Conservation (phyloP, 2,329 filamentous ascomycete species). For the Endocalyx cinctus region DNA sequence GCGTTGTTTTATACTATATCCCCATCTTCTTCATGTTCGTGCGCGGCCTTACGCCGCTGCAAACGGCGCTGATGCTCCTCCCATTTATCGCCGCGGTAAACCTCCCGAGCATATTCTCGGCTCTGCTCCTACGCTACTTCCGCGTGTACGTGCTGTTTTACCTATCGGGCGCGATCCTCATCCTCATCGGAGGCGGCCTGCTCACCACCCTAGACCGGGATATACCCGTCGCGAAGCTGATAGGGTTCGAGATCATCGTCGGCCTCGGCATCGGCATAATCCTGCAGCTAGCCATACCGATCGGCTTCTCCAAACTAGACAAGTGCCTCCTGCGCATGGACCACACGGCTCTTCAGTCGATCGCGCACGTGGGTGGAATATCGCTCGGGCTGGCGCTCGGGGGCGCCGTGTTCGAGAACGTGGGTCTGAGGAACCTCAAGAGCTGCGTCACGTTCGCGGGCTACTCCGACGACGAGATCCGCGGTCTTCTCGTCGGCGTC, state of each 20-base stretch:
- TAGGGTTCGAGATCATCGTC: constrained; percentile 26
- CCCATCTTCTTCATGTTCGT: constrained; percentile 52
- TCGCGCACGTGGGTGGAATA: constrained; percentile 27
- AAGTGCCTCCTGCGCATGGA: constrained; percentile 19
- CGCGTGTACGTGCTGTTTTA: constrained; percentile 33
- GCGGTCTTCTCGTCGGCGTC: constrained; percentile 23
- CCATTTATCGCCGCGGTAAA: constrained; percentile 43
- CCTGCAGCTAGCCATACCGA: constrained; percentile 26
- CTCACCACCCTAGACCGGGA: background rate
- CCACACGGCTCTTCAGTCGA: constrained; percentile 27
- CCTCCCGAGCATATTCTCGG: constrained; percentile 51
- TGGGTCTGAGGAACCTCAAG: constrained; percentile 21
- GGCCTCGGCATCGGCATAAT: constrained; percentile 28
- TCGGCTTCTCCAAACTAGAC: constrained; percentile 8
- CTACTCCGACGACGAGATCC: constrained; percentile 19
- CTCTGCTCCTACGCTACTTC: constrained; percentile 31
- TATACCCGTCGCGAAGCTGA: constrained; percentile 9
- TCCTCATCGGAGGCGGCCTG: constrained; percentile 21
- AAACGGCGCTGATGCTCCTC: constrained; percentile 37
- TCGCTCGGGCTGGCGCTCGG: constrained; percentile 23
- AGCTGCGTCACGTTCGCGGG: constrained; percentile 12
- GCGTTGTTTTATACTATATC: constrained; percentile 45
- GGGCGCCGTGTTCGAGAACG: constrained; percentile 27
- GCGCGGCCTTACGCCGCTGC: constrained; percentile 34
- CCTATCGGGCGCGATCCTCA: constrained; percentile 21